Evolutionary conservation across 108 stramenopile genomes (phyloP).

Genomic region (Seminavis robusta): DNA sequence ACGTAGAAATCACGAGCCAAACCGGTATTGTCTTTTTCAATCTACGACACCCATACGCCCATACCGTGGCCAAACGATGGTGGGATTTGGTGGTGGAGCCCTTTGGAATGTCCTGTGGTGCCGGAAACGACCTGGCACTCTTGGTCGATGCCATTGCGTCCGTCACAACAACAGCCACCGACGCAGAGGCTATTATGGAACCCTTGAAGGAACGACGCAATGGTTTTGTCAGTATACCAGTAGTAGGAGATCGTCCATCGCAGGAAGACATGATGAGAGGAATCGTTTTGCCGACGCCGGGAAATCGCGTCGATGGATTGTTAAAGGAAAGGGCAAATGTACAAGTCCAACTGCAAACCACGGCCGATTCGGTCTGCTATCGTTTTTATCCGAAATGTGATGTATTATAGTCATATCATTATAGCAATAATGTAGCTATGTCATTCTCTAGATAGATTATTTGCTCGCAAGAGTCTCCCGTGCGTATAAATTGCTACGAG

Average conservation of each 20-base stretch:
- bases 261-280: no score
- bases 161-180: constrained; percentile 5
- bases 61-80: constrained; percentile 12
- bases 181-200: constrained; percentile 4
- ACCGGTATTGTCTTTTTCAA: constrained; percentile 19
- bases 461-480: no score
- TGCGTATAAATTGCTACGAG: no score
- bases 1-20: not conserved
- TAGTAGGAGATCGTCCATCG: no score
- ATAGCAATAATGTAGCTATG: no score
- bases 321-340: not conserved
- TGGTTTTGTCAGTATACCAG: constrained; percentile 11
- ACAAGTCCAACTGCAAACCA: constrained; percentile 5
- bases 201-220: constrained; percentile 6
- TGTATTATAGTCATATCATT: constrained; percentile 25
- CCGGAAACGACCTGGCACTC: constrained; percentile 14
- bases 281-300: constrained; percentile 5
- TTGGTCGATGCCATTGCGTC: constrained; percentile 10
- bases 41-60: constrained; percentile 12
- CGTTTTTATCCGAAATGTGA: constrained; percentile 44
- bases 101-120: constrained; percentile 21
- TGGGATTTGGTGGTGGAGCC: not conserved
- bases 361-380: constrained; percentile 39
- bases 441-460: no score
- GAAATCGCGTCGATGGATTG: not conserved